Conservation (phyloP, 2,329 filamentous ascomycete genomes). For the Sclerotinia sclerotiorum region DNA sequence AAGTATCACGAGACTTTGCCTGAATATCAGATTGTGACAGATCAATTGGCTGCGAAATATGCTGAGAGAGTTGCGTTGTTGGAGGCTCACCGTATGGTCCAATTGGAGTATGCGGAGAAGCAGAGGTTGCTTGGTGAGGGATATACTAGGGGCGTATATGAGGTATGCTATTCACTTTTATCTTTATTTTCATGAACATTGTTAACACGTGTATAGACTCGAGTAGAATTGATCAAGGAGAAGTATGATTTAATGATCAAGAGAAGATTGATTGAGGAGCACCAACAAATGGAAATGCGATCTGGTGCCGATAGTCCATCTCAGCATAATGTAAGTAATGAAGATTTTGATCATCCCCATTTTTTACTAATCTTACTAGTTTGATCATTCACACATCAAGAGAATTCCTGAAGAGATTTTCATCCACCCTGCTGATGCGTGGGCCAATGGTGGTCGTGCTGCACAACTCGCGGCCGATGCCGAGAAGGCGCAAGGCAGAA, state of each 20-base stretch:
- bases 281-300: conserved; percentile 26
- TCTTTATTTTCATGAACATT: neutral
- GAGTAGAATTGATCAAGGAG: conserved; percentile 31
- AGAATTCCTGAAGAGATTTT: conserved; percentile 13
- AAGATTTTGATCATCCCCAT: too few species aligned
- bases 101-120: conserved; percentile 25
- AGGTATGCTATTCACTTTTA: conserved; percentile 29
- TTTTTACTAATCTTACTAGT: conserved; percentile 29
- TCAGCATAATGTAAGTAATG: conserved; percentile 32
- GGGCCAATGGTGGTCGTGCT: conserved; percentile 18
- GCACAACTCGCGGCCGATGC: conserved; percentile 19
- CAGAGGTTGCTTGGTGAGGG: conserved; percentile 25
- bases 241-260: conserved; percentile 28
- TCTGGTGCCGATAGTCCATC: conserved; percentile 30
- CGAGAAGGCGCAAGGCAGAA: conserved; percentile 19
- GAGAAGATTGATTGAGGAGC: conserved; percentile 31
- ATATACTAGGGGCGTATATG: conserved; percentile 27
- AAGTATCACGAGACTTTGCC: conserved; percentile 36
- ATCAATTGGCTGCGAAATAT: conserved; percentile 29
- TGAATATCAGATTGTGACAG: conserved; percentile 34
- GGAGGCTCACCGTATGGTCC: conserved; percentile 22
- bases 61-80: conserved; percentile 26
- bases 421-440: conserved; percentile 20
- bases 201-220: conserved; percentile 23
- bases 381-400: conserved; percentile 24